Conservation (phyloP, 768 basidiomycete species). For the Mycena metata region DNA sequence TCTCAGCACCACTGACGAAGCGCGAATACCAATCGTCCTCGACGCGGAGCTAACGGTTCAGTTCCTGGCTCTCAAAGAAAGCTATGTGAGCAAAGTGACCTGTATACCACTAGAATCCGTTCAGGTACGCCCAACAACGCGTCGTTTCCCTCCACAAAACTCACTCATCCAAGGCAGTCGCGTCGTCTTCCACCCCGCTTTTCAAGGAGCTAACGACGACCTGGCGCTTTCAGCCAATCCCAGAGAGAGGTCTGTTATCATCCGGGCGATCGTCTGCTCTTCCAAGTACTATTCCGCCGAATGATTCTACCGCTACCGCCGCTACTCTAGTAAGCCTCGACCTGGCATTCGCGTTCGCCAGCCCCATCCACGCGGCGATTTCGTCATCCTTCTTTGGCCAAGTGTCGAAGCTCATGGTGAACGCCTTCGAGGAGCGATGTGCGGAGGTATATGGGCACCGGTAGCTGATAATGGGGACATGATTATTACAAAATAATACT, state of each 20-base stretch:
- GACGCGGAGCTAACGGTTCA: constrained; percentile 91
- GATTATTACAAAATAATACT: constrained; percentile 1
- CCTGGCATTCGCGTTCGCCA: constrained; percentile 88
- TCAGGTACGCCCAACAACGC: constrained; percentile 63
- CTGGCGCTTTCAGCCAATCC: constrained; percentile 71
- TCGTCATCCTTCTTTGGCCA: constrained; percentile 89
- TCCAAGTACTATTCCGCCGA: not conserved
- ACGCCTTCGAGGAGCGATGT: constrained; percentile 93
- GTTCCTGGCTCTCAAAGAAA: constrained; percentile 89
- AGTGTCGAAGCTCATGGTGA: constrained; percentile 90
- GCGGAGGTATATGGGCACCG: constrained; percentile 71
- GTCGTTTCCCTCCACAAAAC: constrained; percentile 17
- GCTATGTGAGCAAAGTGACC: constrained; percentile 88
- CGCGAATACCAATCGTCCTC: constrained; percentile 59
- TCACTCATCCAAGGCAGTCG: constrained; percentile 67
- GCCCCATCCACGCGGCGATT: constrained; percentile 87
- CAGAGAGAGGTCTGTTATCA: constrained; percentile 52
- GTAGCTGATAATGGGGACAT: constrained; percentile 1
- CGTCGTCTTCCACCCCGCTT: constrained; percentile 77
- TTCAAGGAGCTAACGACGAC: constrained; percentile 79
- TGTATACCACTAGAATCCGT: constrained; percentile 86
- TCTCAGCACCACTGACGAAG: constrained; percentile 55
- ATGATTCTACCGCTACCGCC: constrained; percentile 64
- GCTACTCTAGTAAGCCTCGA: constrained; percentile 90
- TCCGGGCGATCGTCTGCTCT: not conserved